phyloP scores from a whole-genome alignment of 2,329 filamentous ascomycete species.

The Colletotrichum eremochloae region DNA sequence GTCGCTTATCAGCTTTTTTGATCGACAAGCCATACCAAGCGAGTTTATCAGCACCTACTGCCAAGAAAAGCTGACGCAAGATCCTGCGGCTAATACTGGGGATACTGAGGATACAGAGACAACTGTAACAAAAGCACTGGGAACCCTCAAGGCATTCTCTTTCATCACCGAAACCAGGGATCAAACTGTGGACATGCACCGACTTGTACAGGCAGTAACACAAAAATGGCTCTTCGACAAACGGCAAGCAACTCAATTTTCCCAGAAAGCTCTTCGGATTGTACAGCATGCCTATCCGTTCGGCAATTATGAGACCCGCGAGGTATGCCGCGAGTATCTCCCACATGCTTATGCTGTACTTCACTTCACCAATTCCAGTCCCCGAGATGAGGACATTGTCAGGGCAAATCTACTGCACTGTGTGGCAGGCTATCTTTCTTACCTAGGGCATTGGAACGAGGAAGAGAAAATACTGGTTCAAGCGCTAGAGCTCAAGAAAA shows the following conservation, averaged over 20 bases:
- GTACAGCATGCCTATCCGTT: conserved; percentile 40
- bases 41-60: conserved; percentile 44
- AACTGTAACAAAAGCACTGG: conserved; percentile 44
- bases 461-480: not conserved
- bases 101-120: not conserved
- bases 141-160: conserved; percentile 49
- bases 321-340: not conserved
- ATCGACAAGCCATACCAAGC: conserved; percentile 49
- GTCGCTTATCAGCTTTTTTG: conserved; percentile 51
- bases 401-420: not conserved
- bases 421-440: not conserved
- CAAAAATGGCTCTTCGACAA: conserved; percentile 48
- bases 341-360: conserved; percentile 5
- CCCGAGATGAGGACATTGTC: not conserved
- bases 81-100: not conserved
- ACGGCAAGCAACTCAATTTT: conserved; percentile 31
- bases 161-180: conserved; percentile 45
- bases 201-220: conserved; percentile 52
- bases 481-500: not conserved
- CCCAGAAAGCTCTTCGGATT: conserved; percentile 41
- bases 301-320: not conserved
- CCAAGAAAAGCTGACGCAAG: not conserved
- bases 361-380: not conserved
- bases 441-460: not conserved
- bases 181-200: conserved; percentile 48